phyloP scores from a whole-genome alignment of 192 early-diverging fungal genomes.

The Coemansia pectinata region DNA sequence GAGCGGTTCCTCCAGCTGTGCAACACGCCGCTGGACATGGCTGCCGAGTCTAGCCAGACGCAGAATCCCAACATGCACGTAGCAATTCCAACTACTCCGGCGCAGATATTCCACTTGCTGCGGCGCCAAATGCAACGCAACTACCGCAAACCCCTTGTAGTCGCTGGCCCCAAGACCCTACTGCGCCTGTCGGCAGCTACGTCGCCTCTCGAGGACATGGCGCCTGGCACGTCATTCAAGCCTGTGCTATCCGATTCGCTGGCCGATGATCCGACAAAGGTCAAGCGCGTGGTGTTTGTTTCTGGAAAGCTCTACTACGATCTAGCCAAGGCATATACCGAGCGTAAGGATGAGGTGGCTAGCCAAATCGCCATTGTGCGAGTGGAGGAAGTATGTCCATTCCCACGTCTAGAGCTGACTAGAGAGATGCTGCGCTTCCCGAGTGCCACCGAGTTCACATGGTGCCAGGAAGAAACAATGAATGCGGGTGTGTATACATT shows the following conservation, averaged over 20 bases:
- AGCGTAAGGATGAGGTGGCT: conserved; percentile 53
- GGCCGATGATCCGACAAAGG: conserved; percentile 31
- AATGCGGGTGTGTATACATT: conserved; percentile 90
- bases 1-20: conserved; percentile 96
- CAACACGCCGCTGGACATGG: conserved; percentile 71
- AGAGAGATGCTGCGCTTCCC: conserved; percentile 65
- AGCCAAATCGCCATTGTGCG: conserved; percentile 78
- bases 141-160: conserved; percentile 94
- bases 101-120: conserved; percentile 95
- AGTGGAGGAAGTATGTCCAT: conserved; percentile 91
- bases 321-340: conserved; percentile 71
- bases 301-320: conserved; percentile 95
- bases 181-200: conserved; percentile 66
- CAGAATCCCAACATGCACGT: conserved; percentile 94
- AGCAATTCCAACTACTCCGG: conserved; percentile 89
- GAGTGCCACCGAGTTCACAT: conserved; percentile 67
- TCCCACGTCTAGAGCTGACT: conserved; percentile 73
- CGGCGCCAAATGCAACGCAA: conserved; percentile 87
- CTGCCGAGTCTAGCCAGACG: conserved; percentile 39
- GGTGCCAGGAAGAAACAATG: conserved; percentile 93
- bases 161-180: conserved; percentile 74
- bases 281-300: conserved; percentile 74
- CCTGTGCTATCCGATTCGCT: conserved; percentile 74
- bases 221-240: conserved; percentile 78
- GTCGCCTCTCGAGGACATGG: conserved; percentile 81